Base-by-base conservation (phyloP, 2,329 filamentous ascomycete species). In the Curvularia lunata region DNA sequence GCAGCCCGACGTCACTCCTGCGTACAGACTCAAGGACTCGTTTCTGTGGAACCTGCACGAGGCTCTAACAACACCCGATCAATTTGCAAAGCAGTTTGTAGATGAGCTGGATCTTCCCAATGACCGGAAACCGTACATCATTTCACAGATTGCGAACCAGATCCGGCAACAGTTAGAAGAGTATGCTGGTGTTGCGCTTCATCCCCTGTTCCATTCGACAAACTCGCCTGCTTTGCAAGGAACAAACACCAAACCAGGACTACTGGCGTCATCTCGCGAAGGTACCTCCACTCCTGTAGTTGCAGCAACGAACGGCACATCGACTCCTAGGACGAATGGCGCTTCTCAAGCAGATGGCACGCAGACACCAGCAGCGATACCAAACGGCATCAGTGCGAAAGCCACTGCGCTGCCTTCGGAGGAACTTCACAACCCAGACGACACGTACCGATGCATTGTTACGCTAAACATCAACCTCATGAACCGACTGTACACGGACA, bases 1-100 rank as follows among this genome's bases (percentile, higher is more conserved):
- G 69, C 83, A 85, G 54, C 90, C 90, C 54, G 94, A 97, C 61
- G 79, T 86, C 60, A 92, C 92, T 13, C 88, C 92, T 0, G 90
- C 91, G 3, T 97, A 92, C 78, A 87, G 95, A 62, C 83, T 99
- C 56, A 92, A 96, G 70, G 95, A 99, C 69, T 90, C 91, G n/a
- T 98, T 99, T 70, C 80, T 97, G 51, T 99, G 95, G 95, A 99
- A 99, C 70, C 83, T 99, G 13, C 94, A 98, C 78, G 95, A 99
- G 80, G 91, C 91, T 0, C 82, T 97, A 57, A 91, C 93, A 50
- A 99, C 95, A 0, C 96, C 95, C 0, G 95, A 99, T 72, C 91
- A 96, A 72, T 99, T 98, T 74, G 95, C 95, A n/a, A 86, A 90
- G 67, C 88, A 85, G 1, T 87, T 98, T 65, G 93, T 96, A 1